Percentiles rank a stretch among this genome's conserved stretches.
phyloP scores from a whole-genome alignment of 148 eudicot species.

The Rhododendron ferrugineum region DNA sequence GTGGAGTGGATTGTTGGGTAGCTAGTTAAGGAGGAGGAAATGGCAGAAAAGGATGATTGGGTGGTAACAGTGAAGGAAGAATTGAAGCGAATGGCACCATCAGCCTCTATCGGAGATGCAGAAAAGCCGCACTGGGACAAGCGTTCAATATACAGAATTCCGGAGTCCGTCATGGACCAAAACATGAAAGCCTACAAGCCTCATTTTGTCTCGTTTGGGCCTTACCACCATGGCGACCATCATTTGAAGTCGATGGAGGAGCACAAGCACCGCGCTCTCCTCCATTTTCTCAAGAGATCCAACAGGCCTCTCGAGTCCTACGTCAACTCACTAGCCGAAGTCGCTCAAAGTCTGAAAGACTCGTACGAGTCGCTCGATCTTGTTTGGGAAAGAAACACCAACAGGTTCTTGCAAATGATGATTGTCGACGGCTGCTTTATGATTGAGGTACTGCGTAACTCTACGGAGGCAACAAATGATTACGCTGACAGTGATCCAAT shows the following conservation, averaged over 20 bases:
- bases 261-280: conserved; percentile 33
- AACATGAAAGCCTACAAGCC: conserved; percentile 38
- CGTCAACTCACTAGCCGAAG: conserved; percentile 4
- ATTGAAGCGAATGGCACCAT: neutral
- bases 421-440: conserved; percentile 44
- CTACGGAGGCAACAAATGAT: conserved; percentile 1
- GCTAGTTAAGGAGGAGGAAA: neutral
- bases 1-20: neutral
- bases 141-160: conserved; percentile 30
- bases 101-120: neutral
- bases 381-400: conserved; percentile 14
- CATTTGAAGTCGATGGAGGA: conserved; percentile 28
- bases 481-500: conserved; percentile 36
- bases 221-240: conserved; percentile 31
- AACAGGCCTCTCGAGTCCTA: conserved; percentile 9
- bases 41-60: neutral
- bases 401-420: conserved; percentile 31
- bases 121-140: conserved; percentile 26
- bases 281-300: conserved; percentile 37
- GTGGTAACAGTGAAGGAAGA: conserved; percentile 3
- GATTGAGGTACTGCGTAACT: conserved; percentile 28
- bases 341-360: conserved; percentile 21
- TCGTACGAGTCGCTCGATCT: conserved; percentile 25
- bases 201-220: conserved; percentile 36
- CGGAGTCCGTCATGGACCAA: conserved; percentile 21